These are phyloP conservation scores for Gilbertella persicaria DNA, from an alignment of 371 early-diverging fungal species.

Conservation along the genomic window DNA sequence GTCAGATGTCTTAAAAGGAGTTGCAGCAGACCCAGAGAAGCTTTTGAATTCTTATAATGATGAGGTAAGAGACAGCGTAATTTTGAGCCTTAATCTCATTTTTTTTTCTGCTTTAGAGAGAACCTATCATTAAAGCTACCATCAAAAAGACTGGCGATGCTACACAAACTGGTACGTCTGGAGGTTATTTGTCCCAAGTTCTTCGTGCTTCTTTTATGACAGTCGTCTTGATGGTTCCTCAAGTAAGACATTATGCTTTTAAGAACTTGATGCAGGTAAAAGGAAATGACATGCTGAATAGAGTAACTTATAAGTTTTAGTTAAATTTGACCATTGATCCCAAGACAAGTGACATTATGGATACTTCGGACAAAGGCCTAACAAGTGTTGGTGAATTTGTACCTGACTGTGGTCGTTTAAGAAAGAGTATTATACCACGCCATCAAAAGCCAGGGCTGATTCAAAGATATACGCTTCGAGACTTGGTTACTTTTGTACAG, in stretches of 20 bases:
- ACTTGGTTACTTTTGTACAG: background rate
- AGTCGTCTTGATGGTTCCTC: slow-evolving; percentile 6
- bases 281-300: background rate
- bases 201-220: background rate
- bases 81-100: no score
- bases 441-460: background rate
- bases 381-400: slow-evolving; percentile 19
- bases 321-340: slow-evolving; percentile 2
- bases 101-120: slow-evolving; percentile 12
- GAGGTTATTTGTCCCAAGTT: background rate
- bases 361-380: slow-evolving; percentile 17
- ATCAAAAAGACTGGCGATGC: slow-evolving; percentile 14
- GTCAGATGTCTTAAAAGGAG: slow-evolving; percentile 31
- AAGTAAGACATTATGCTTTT: slow-evolving; percentile 12
- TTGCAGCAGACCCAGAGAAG: slow-evolving; percentile 27
- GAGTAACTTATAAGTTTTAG: background rate
- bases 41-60: slow-evolving; percentile 33
- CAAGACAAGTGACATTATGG: slow-evolving; percentile 4
- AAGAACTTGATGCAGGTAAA: slow-evolving; percentile 19
- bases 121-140: slow-evolving; percentile 9
- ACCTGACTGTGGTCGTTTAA: slow-evolving; percentile 11
- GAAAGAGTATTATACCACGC: slow-evolving; percentile 4
- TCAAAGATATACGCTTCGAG: slow-evolving; percentile 3
- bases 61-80: slow-evolving; percentile 36
- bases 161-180: slow-evolving; percentile 7